Conservation (phyloP, 1,284 basidiomycete species). For the Athelia sp. region DNA sequence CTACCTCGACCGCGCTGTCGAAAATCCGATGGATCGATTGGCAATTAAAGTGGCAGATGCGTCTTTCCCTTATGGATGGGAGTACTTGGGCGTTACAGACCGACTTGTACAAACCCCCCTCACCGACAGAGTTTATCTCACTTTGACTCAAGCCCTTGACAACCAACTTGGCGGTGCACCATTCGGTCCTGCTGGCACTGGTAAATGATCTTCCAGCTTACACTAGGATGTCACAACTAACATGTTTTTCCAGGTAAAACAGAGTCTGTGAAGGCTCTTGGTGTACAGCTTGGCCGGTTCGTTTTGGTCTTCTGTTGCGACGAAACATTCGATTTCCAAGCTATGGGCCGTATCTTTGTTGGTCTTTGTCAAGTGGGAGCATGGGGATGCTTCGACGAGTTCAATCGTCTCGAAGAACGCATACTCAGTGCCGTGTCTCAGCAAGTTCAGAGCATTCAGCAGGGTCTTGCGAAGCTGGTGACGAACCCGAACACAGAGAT, state of each 20-base stretch:
- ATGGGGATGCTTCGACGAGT: constrained; percentile 98
- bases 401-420: constrained; percentile 96
- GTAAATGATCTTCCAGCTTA: constrained; percentile 30
- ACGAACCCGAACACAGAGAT: constrained; percentile 87
- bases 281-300: constrained; percentile 95
- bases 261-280: constrained; percentile 98
- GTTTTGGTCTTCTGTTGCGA: constrained; percentile 99
- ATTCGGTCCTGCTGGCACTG: constrained; percentile 98
- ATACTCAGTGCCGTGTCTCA: constrained; percentile 98
- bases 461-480: constrained; percentile 79
- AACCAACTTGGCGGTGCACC: constrained; percentile 95
- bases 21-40: constrained; percentile 79
- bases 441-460: constrained; percentile 98
- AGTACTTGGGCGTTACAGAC: constrained; percentile 96
- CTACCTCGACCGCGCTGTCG: constrained; percentile 73
- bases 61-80: constrained; percentile 96
- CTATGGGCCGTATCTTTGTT: constrained; percentile 99
- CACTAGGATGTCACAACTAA: constrained; percentile 1
- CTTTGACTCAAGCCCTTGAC: constrained; percentile 93
- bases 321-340: constrained; percentile 99
- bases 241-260: constrained; percentile 76
- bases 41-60: constrained; percentile 88
- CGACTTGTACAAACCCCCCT: constrained; percentile 97
- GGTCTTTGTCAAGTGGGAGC: constrained; percentile 98
- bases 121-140: constrained; percentile 97